Base-by-base conservation (phyloP, 1,139 yeast species). In the Fermentozyma sake region DNA sequence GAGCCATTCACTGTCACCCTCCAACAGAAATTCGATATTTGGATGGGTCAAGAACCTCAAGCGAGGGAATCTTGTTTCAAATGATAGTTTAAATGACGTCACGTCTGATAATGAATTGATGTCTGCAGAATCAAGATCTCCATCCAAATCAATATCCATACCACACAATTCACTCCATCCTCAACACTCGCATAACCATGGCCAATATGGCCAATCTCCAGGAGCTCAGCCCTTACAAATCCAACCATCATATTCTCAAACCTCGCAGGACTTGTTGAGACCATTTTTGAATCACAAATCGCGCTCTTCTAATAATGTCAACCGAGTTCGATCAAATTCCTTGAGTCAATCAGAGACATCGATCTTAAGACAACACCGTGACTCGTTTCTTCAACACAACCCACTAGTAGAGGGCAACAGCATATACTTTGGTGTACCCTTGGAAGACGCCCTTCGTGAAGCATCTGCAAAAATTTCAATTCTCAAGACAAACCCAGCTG, bases 371-470 rank as follows among this genome's bases (percentile, higher is more conserved):
- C 76, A 68, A 37, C 79, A 72, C 41, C 55, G 81, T 20, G 82
- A 76, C 47, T 65, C 73, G 9, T 75, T 75, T 43, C 50, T 76
- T 24, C 67, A 65, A 35, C 48, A 53, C 42, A 63, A 65, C 40
- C 61, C 68, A 13, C 43, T 66, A 30, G 60, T 63, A 23, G 72
- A 56, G 46, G 69, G 71, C 28, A 66, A 72, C 46, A 61, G 74
- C 18, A 57, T 61, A 41, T 85, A 91, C 29, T 91, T 91, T 60
- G 96, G 96, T n/a, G 89, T 81, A 3, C 75, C 91, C 1, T 62
- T 91, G 16, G 74, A 72, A 14, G 71, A 72, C 17, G 84, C 95
- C 13, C 70, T 89, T 29, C 60, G 69, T 22, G 73, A 79, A 35
- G 95, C 97, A 0, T 72, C 75, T 34, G 89, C 87, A 8, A 74